These are phyloP conservation scores for Populus hybrid DNA, from an alignment of 441 rosid species.

Conservation along the genomic window DNA sequence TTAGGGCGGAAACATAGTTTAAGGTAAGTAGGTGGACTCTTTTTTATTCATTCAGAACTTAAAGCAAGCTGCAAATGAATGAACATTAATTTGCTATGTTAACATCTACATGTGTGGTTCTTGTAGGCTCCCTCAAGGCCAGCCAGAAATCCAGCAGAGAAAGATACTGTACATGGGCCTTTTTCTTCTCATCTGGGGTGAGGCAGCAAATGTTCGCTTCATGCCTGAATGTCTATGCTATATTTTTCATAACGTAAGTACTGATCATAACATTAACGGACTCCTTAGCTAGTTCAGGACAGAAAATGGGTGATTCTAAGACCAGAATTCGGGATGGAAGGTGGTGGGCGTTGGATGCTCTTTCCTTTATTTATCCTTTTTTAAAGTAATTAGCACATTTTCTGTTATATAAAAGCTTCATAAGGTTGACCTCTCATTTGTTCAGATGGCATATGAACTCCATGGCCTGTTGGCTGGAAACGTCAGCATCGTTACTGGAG, in stretches of 20 bases:
- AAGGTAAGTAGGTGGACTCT: slow-evolving; percentile 39
- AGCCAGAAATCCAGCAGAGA: slow-evolving; percentile 89
- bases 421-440: slow-evolving; percentile 8
- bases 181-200: slow-evolving; percentile 97
- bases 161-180: slow-evolving; percentile 97
- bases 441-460: slow-evolving; percentile 99
- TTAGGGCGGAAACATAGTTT: slow-evolving; percentile 93
- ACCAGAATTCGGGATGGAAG: background rate
- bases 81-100: background rate
- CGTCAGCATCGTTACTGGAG: slow-evolving; percentile 97
- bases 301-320: background rate
- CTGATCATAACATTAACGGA: background rate
- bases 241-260: slow-evolving; percentile 91
- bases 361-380: background rate
- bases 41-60: slow-evolving; percentile 2
- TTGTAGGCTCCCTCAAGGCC: slow-evolving; percentile 82
- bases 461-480: slow-evolving; percentile 95
- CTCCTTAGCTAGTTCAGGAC: background rate
- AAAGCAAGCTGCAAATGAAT: background rate
- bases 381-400: background rate
- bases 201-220: slow-evolving; percentile 94
- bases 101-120: slow-evolving; percentile 15
- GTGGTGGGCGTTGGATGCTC: background rate
- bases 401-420: background rate
- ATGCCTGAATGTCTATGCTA: slow-evolving; percentile 98